These are phyloP conservation scores for Candida adriatica DNA, from an alignment of 805 yeast species.

Conservation along the genomic window DNA sequence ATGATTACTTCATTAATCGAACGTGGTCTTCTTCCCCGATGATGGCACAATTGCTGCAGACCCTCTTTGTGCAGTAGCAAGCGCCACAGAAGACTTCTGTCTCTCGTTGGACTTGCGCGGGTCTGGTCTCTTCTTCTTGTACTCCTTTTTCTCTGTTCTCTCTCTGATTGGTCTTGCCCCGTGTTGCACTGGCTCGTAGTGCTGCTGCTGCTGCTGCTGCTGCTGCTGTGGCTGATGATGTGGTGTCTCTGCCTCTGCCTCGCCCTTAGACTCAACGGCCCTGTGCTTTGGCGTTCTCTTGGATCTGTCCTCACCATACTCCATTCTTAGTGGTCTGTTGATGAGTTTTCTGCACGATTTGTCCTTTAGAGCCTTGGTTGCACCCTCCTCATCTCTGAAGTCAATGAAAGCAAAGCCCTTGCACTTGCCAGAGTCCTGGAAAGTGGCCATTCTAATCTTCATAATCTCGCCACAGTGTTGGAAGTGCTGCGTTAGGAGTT, in stretches of 20 bases:
- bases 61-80: slow-evolving; percentile 84
- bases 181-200: slow-evolving; percentile 21
- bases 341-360: slow-evolving; percentile 58
- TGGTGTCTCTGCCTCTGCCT: slow-evolving; percentile 7
- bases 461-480: slow-evolving; percentile 86
- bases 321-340: slow-evolving; percentile 75
- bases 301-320: slow-evolving; percentile 92
- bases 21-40: slow-evolving; percentile 72
- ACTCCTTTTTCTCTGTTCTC: slow-evolving; percentile 6
- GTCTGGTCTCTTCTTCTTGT: slow-evolving; percentile 6
- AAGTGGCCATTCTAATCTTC: slow-evolving; percentile 93
- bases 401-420: slow-evolving; percentile 95
- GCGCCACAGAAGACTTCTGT: slow-evolving; percentile 69
- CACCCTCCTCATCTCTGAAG: slow-evolving; percentile 72
- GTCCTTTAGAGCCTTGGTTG: slow-evolving; percentile 76
- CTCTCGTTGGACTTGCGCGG: slow-evolving; percentile 12
- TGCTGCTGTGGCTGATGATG: slow-evolving; percentile 16
- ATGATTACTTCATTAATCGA: no score
- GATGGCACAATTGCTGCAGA: slow-evolving; percentile 86
- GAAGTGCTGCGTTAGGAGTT: slow-evolving; percentile 70
- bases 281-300: slow-evolving; percentile 38
- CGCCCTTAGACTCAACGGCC: slow-evolving; percentile 5
- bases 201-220: slow-evolving; percentile 4
- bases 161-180: slow-evolving; percentile 21
- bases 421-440: slow-evolving; percentile 92